phyloP scores from a whole-genome alignment of 345 rosid genomes.

The Sapria himalayana region DNA sequence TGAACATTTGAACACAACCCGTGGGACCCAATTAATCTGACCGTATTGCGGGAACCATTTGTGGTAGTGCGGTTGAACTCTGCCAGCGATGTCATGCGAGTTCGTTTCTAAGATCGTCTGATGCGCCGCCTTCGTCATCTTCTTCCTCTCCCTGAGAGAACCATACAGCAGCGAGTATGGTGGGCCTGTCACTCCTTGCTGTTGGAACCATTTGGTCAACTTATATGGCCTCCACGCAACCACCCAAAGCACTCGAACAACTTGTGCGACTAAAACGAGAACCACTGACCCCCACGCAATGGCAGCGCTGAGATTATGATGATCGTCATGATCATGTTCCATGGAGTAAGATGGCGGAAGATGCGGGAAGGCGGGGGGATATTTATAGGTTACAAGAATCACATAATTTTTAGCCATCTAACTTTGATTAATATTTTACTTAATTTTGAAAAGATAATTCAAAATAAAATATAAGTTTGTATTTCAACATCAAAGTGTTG shows the following conservation, averaged over 20 bases:
- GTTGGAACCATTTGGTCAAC: slow-evolving; percentile 9
- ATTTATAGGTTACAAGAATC: no score
- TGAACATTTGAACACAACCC: no score
- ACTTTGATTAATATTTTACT: no score
- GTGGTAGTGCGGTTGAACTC: slow-evolving; percentile 12
- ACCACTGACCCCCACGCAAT: background rate
- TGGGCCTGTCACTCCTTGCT: slow-evolving; percentile 18
- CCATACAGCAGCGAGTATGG: slow-evolving; percentile 11
- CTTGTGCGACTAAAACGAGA: slow-evolving; percentile 1
- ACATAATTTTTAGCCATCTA: no score
- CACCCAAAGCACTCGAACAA: slow-evolving; percentile 2
- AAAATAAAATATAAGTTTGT: no score
- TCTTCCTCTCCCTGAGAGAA: slow-evolving; percentile 10
- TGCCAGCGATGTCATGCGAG: slow-evolving; percentile 13
- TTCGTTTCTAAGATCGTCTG: slow-evolving; percentile 6
- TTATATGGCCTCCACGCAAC: slow-evolving; percentile 17
- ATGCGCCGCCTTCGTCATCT: slow-evolving; percentile 4
- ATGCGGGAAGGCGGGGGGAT: no score
- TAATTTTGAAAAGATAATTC: no score
- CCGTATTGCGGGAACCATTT: slow-evolving; percentile 13
- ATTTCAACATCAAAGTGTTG: no score
- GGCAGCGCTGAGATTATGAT: no score
- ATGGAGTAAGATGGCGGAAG: no score
- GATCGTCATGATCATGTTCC: no score
- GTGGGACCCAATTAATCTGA: no score